Evolutionary conservation across 169 alveolate species (phyloP).

Genomic region (Theileria annulata): DNA sequence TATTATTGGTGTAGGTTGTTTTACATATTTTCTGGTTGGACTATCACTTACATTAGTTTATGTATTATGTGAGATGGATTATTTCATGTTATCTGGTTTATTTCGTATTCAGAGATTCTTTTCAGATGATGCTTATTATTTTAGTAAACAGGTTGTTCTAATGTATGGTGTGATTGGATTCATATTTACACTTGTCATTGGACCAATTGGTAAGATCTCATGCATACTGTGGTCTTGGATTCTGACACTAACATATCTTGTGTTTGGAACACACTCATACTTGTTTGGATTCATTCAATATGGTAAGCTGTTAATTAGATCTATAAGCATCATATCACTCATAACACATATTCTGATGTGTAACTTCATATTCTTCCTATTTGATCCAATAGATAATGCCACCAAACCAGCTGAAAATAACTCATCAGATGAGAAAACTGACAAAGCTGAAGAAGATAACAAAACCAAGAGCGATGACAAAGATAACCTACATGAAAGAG

Average conservation of each 20-base stretch:
- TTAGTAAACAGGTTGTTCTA: background rate
- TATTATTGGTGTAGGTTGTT: background rate
- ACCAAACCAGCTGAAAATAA: background rate
- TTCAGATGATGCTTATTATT: constrained; percentile 1
- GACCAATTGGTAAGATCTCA: background rate
- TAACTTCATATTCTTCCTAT: constrained; percentile 13
- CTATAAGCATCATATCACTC: background rate
- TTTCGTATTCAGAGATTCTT: background rate
- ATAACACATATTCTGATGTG: background rate
- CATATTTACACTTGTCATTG: background rate
- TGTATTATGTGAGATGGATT: constrained; percentile 2
- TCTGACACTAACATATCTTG: background rate
- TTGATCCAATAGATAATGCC: background rate
- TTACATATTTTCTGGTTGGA: background rate
- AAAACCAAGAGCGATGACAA: background rate
- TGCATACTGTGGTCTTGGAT: constrained; percentile 2
- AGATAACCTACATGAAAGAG: too few species aligned
- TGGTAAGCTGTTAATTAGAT: background rate
- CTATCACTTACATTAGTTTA: background rate
- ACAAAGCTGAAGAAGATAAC: too few species aligned
- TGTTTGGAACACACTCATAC: background rate
- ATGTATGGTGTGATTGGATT: background rate
- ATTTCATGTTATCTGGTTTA: constrained; percentile 1
- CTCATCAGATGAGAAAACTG: background rate
- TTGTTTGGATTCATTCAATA: background rate